Evolutionary conservation across 1,284 basidiomycete genomes (phyloP), one percentile per base, ranked within the genome.

Genomic region (Leccinum variabile): DNA sequence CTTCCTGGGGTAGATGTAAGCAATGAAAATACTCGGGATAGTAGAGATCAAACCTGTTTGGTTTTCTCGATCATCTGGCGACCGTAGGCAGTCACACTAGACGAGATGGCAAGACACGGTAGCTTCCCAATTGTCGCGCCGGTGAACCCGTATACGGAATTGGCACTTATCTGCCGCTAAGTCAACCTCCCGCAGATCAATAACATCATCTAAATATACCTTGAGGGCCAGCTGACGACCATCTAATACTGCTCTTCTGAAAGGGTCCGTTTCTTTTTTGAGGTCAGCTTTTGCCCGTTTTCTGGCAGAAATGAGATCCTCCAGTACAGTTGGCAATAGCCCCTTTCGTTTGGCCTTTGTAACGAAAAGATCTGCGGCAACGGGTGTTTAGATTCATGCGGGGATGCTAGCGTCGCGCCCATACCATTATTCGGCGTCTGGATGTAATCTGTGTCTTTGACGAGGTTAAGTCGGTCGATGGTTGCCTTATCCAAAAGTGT

Each of bases 61-160:
- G 96, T 98, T 73, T 88, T 88, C 75, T 98, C 95, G 66, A 98
- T 98, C 96, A 98, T 98, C 74, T 97, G 91, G 60, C 96, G 92
- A 68, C 95, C 95, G 76, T 96, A 98, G 0, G 95, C 86, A 0
- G 96, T 98, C 44, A 88, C 85, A 76, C 93, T 95, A 1, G 95
- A 97, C 14, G 95, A 97, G 67, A 98, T 98, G 3, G 93, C 80
- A 49, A 98, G 80, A 80, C 95, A 98, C 1, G 95, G 94, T 11
- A 98, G 80, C 76, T 97, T 97, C 55, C 95, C 96, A 66, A 97
- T 84, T 0, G 96, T 98, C 1, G 95, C 95, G 56, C 95, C 95
- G 3, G 95, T 97, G 75, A 98, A 98, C 33, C 95, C 95, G 69
- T 98, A 98, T 18, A 98, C 96, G 1, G 95, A 98, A 77, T 98